Evolutionary conservation across 352 stramenopile species (phyloP), one percentile per base, ranked within the genome.

Genomic region (Halophytophthora batemanensis): DNA sequence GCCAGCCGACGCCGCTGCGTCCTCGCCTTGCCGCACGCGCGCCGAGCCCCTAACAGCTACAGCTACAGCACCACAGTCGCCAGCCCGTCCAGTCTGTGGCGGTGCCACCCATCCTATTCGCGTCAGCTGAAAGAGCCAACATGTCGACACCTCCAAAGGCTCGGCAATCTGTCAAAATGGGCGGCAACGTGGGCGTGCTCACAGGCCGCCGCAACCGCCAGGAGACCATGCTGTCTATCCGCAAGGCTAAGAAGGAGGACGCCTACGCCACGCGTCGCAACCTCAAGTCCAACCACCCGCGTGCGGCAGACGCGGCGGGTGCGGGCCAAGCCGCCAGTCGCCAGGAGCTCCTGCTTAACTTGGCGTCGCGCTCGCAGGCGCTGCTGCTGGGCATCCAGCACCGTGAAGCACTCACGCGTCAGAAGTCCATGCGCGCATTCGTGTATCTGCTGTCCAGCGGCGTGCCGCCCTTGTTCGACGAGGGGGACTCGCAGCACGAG

Each of bases 231-330:
- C 64, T 94, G 31, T 85, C 77, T 19, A 93, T 94, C 61, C 84
- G 84, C 56, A 94, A 94, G 62, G 80, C 84, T 49, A 92, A 91
- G 67, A 94, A 94, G 49, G 84, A 94, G 61, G 84, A 94, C 63
- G 84, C 80, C 14, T 94, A 94, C 62, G 81, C 83, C 46, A 90
- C 80, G 58, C 79, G 84, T 22, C 81, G 84, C 53, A 94, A 94
- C 55, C 65, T 94, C 38, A 90, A 91, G 50, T 72, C 84, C 56
- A 89, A 92, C 58, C 74, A 83, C 61, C 72, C 78, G 41, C 62
- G 56, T 47, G 50, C 56, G 6, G 53, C 34, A 4, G 45, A 50
- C 45, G 64, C 46, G 8, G 63, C 50, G 15, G 59, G 60, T 25
- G 64, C 72, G 7, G 55, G 49, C 19, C 59, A 78, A 35, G 68